Base-by-base conservation (phyloP, 2,329 filamentous ascomycete genomes). In the Aspergillus terreus region DNA sequence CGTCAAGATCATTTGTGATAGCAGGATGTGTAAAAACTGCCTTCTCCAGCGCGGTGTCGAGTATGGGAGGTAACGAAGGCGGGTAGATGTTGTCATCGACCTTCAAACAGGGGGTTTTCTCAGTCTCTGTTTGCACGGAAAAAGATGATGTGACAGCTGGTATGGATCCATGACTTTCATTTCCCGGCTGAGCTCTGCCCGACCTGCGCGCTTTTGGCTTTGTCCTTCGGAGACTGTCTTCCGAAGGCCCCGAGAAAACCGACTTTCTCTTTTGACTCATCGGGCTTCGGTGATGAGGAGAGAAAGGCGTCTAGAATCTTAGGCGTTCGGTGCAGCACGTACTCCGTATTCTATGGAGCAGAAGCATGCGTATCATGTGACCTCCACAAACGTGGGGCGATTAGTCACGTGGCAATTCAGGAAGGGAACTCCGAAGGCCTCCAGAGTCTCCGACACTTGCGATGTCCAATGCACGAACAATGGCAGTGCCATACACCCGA, bases 1-100 rank as follows among this genome's bases (percentile, higher is more conserved):
- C 46, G 35, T 54, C 51, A 32, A 50, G 47, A 44, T 63, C 51
- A 35, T 58, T 63, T 49, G 62, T 60, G 42, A 75, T 64, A 1
- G 82, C 83, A 1, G 78, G 73, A 60, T 92, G 89, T 1, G 81
- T 89, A 62, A 92, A 86, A 10, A 84, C 82, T 14, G 83, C 80
- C 23, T 71, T 73, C 60, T 85, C 82, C 15, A 92, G 76, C 19
- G 74, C 70, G 0, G 78, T 71, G 56, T 90, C 80, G 5, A 77
- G 63, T 46, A 90, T 81, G 9, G 73, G 65, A 3, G 88, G 88
- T 1, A 90, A 71, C 2, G 47, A 27, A 4, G 70, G 68, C 25
- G 25, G 25, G 25, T 38, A 19, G 14, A 21, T 38, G 51, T 41
- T 27, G 36, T 40, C 33, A 36, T 14, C 33, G n/a, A 17, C 15